phyloP scores from a whole-genome alignment of 108 stramenopile species.

The Cyclostephanos invisitatus region DNA sequence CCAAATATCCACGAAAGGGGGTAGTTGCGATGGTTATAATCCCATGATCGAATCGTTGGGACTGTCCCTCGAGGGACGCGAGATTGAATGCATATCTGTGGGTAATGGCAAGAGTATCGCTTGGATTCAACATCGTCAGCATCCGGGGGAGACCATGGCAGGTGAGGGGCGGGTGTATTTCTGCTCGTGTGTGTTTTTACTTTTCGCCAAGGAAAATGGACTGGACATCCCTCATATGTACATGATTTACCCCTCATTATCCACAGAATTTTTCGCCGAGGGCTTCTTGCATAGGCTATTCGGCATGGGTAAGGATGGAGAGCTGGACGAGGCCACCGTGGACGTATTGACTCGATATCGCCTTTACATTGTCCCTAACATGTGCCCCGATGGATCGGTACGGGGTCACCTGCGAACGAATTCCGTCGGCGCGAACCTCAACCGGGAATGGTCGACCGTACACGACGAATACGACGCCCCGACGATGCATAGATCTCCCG shows the following conservation, averaged over 20 bases:
- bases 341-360: constrained; percentile 57
- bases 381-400: constrained; percentile 87
- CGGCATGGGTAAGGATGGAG: constrained; percentile 41
- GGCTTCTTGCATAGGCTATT: constrained; percentile 72
- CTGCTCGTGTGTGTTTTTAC: background rate
- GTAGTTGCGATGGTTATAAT: constrained; percentile 3
- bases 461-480: constrained; percentile 72
- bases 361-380: constrained; percentile 86
- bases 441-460: constrained; percentile 88
- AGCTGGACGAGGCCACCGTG: constrained; percentile 54
- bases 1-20: constrained; percentile 5
- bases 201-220: background rate
- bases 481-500: constrained; percentile 75
- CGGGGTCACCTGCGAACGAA: constrained; percentile 86
- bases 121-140: constrained; percentile 88
- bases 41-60: constrained; percentile 63
- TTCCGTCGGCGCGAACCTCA: constrained; percentile 82
- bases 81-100: constrained; percentile 74
- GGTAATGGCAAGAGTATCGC: constrained; percentile 61
- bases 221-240: background rate
- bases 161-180: background rate
- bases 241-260: background rate
- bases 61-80: constrained; percentile 71
- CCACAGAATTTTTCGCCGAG: constrained; percentile 63
- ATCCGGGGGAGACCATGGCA: constrained; percentile 89